Evolutionary conservation across 2,329 filamentous ascomycete species (phyloP), one percentile per base, ranked within the genome.

Genomic region (Escovopsis weberi): DNA sequence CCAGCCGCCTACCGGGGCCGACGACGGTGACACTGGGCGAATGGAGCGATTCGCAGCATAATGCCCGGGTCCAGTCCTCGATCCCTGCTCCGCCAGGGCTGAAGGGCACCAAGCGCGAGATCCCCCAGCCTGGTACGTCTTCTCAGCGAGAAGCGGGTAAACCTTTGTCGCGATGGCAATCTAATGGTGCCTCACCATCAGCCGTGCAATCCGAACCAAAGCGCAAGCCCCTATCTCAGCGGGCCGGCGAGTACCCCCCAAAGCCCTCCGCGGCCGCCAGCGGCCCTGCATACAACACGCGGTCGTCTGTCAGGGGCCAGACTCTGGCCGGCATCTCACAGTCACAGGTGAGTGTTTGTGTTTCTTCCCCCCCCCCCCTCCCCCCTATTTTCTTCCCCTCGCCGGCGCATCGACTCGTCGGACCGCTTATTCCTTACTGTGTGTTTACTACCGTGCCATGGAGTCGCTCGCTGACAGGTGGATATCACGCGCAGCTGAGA

Each of bases 31-130:
- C 62, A 4, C 65, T 79, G 12, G 58, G 66, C 9, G 75, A 79
- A 53, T 70, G 75, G 50, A 69, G 64, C 52, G 72, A 78, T 7
- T 78, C 75, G n/a, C 73, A 80, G 52, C 66, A 63, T 59, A 80
- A 81, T 55, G 58, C 68, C 37, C 70, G 75, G 40, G 56, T 61
- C 10, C 69, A 68, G 40, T 56, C 60, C 2, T 55, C 65, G 0
- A 63, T 63, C 33, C 62, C 62, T 41, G 60, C 65, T 32, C 60
- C 64, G 10, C 55, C 65, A n/a, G 44, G 53, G 6, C 41, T 49
- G 18, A 65, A 66, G 46, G 62, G 60, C 11, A 43, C 70, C 46
- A 80, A 80, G 61, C 70, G 76, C 49, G 65, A 65, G 43, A 59
- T 64, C 11, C 62, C 66, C 2, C 59, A 65, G 37, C 62, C 67